Evolutionary conservation across 1,284 basidiomycete genomes (phyloP).

Genomic region (Sporisorium scitamineum): DNA sequence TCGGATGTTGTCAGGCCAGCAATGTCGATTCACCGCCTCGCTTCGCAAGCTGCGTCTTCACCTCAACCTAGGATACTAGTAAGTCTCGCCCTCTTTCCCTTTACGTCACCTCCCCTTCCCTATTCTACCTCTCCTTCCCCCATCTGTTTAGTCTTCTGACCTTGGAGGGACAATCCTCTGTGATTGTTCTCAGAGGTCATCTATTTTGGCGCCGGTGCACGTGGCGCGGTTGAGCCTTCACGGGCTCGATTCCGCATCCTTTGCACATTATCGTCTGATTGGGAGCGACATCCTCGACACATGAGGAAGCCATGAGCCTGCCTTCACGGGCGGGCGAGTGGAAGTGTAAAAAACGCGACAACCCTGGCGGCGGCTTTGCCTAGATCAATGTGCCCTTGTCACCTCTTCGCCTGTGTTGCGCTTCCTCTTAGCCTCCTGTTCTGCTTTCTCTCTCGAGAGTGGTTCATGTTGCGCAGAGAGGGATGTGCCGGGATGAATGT

Average conservation of each 20-base stretch:
- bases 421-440: conserved; percentile 8
- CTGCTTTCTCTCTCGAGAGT: neutral
- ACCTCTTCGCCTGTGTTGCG: conserved; percentile 50
- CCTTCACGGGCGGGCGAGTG: conserved; percentile 52
- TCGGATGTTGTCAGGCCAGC: neutral
- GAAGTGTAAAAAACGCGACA: conserved; percentile 52
- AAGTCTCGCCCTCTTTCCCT: conserved; percentile 5
- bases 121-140: neutral
- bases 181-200: neutral
- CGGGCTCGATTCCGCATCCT: conserved; percentile 43
- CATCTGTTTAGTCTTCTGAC: neutral
- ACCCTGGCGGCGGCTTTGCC: conserved; percentile 60
- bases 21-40: neutral
- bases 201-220: conserved; percentile 48
- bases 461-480: neutral
- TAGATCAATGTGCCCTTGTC: conserved; percentile 55
- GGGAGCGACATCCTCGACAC: conserved; percentile 55
- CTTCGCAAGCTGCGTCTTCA: conserved; percentile 6
- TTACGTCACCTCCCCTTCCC: neutral
- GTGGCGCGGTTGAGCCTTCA: conserved; percentile 41
- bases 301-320: conserved; percentile 52
- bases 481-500: conserved; percentile 49
- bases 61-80: conserved; percentile 23
- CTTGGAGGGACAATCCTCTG: neutral
- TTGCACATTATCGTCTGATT: conserved; percentile 57